phyloP scores from a whole-genome alignment of 192 early-diverging fungal genomes.

The Allomyces javanicus region DNA sequence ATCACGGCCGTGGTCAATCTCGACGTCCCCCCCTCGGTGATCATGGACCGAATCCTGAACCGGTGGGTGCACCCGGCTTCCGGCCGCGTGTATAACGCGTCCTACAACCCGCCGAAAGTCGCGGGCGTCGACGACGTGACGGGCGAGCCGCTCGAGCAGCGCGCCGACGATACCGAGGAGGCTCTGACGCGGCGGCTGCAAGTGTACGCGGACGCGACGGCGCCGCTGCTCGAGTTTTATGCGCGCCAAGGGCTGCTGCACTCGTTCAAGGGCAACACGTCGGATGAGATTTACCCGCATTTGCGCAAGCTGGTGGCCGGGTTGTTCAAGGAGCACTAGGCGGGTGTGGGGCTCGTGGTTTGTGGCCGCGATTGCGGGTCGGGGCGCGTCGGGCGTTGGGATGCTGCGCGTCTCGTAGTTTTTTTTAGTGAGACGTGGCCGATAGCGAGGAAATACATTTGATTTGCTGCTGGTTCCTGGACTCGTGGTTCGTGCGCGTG shows the following conservation, averaged over 20 bases:
- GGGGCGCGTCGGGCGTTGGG: too few species aligned
- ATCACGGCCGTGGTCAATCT: slow-evolving; percentile 75
- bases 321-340: not conserved
- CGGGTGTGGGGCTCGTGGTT: too few species aligned
- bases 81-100: slow-evolving; percentile 82
- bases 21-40: slow-evolving; percentile 75
- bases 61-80: slow-evolving; percentile 82
- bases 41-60: slow-evolving; percentile 77
- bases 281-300: slow-evolving; percentile 82
- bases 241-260: slow-evolving; percentile 33
- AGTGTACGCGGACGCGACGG: slow-evolving; percentile 54
- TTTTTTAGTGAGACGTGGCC: too few species aligned
- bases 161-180: slow-evolving; percentile 78
- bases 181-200: slow-evolving; percentile 56
- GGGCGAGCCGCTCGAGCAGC: slow-evolving; percentile 71
- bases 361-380: too few species aligned
- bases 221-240: slow-evolving; percentile 78
- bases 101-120: slow-evolving; percentile 75
- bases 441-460: too few species aligned
- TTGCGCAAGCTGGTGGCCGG: slow-evolving; percentile 13
- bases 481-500: too few species aligned
- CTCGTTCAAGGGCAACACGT: slow-evolving; percentile 55
- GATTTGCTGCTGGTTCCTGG: too few species aligned
- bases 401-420: too few species aligned
- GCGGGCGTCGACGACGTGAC: slow-evolving; percentile 74